These are phyloP conservation scores for Talaromyces piceae DNA, from an alignment of 2,329 filamentous ascomycete species.

Conservation along the genomic window DNA sequence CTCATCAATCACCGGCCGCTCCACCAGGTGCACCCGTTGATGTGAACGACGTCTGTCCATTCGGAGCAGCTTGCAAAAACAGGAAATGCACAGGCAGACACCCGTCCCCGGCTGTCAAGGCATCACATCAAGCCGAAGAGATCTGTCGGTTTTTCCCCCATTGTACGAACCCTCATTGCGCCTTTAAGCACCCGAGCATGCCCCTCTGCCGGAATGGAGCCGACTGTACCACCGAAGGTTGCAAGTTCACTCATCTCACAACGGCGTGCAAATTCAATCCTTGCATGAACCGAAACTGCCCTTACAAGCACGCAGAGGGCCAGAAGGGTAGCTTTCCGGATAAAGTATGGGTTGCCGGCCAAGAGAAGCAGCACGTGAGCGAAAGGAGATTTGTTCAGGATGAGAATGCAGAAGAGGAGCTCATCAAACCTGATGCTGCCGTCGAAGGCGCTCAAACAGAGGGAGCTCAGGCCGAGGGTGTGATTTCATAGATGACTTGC, in stretches of 20 bases:
- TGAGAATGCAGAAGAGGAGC: slow-evolving; percentile 58
- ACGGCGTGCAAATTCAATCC: slow-evolving; percentile 85
- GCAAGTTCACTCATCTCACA: slow-evolving; percentile 83
- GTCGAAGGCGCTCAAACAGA: slow-evolving; percentile 24
- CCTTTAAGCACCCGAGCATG: slow-evolving; percentile 82
- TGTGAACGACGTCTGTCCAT: slow-evolving; percentile 70
- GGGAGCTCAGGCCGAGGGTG: slow-evolving; percentile 23
- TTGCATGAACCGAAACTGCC: slow-evolving; percentile 80
- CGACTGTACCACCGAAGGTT: slow-evolving; percentile 71
- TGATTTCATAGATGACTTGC: slow-evolving; percentile 22
- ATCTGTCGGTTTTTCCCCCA: slow-evolving; percentile 90
- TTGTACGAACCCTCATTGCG: slow-evolving; percentile 79
- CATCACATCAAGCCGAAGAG: slow-evolving; percentile 70
- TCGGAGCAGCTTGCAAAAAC: slow-evolving; percentile 91
- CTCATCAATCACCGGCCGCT: slow-evolving; percentile 87
- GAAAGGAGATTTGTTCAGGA: slow-evolving; percentile 76
- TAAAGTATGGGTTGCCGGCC: slow-evolving; percentile 78
- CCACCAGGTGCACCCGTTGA: slow-evolving; percentile 71
- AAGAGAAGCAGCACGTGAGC: slow-evolving; percentile 62
- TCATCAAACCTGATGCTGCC: slow-evolving; percentile 55
- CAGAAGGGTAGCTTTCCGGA: slow-evolving; percentile 79
- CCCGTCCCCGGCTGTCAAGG: slow-evolving; percentile 77
- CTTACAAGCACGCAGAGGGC: slow-evolving; percentile 84
- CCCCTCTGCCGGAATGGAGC: slow-evolving; percentile 85
- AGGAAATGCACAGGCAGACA: slow-evolving; percentile 86